phyloP scores from a whole-genome alignment of 2,329 filamentous ascomycete species.

The Knufia fluminis region DNA sequence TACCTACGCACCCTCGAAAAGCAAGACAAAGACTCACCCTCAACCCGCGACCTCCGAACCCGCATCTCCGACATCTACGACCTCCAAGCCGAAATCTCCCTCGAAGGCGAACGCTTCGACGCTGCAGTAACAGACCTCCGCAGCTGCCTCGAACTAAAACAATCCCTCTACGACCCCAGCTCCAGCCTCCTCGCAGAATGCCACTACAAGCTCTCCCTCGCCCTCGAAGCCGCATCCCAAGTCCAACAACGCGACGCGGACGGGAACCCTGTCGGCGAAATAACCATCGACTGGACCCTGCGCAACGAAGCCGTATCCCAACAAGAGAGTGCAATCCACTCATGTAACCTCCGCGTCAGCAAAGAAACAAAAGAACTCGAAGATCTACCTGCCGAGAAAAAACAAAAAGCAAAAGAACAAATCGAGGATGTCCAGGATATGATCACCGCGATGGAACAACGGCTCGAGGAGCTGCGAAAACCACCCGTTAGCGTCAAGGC shows the following conservation, averaged over 20 bases:
- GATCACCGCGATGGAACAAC: slow-evolving; percentile 51
- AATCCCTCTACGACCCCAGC: slow-evolving; percentile 67
- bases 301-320: slow-evolving; percentile 49
- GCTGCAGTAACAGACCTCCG: slow-evolving; percentile 79
- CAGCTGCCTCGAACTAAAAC: slow-evolving; percentile 67
- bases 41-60: slow-evolving; percentile 59
- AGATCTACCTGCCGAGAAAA: slow-evolving; percentile 25
- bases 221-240: slow-evolving; percentile 84
- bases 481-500: slow-evolving; percentile 43
- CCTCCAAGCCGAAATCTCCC: slow-evolving; percentile 87
- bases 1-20: slow-evolving; percentile 48
- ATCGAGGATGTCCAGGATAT: slow-evolving; percentile 54
- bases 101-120: slow-evolving; percentile 88
- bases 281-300: slow-evolving; percentile 44
- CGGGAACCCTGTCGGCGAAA: slow-evolving; percentile 33
- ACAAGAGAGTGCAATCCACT: slow-evolving; percentile 53
- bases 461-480: slow-evolving; percentile 49
- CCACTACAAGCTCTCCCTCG: slow-evolving; percentile 91
- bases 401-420: slow-evolving; percentile 34
- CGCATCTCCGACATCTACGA: slow-evolving; percentile 88
- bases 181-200: slow-evolving; percentile 85
- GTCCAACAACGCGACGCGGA: slow-evolving; percentile 40
- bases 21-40: slow-evolving; percentile 29
- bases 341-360: slow-evolving; percentile 45
- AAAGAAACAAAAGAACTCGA: slow-evolving; percentile 43